Conservation (phyloP, 2,329 filamentous ascomycete genomes). For the Westerdykella sp. region DNA sequence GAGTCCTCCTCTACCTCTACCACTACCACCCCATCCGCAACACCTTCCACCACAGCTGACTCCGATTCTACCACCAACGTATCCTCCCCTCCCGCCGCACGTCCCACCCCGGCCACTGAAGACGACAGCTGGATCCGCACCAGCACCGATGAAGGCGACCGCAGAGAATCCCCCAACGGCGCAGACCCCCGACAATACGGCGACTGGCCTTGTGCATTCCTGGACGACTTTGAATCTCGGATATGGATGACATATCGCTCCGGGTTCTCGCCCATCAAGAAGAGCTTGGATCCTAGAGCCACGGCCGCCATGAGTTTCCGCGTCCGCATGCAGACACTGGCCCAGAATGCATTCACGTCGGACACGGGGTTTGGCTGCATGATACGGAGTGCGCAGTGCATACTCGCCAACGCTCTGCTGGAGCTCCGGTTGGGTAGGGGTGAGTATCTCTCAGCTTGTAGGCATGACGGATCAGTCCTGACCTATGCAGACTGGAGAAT, state of each 20-base stretch:
- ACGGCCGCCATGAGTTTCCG: conserved; percentile 68
- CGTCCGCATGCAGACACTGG: conserved; percentile 78
- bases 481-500: conserved; percentile 63
- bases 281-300: conserved; percentile 68
- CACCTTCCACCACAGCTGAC: conserved; percentile 9
- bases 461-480: not conserved
- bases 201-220: conserved; percentile 78
- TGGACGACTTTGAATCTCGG: conserved; percentile 86
- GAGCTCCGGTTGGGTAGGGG: conserved; percentile 72
- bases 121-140: conserved; percentile 57
- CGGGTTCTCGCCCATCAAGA: conserved; percentile 75
- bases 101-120: conserved; percentile 19
- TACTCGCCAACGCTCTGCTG: conserved; percentile 79
- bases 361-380: conserved; percentile 98
- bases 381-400: conserved; percentile 91
- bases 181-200: conserved; percentile 36
- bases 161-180: conserved; percentile 51
- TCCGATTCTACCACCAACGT: not conserved
- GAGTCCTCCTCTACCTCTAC: conserved; percentile 14
- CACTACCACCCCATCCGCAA: conserved; percentile 8
- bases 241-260: conserved; percentile 97
- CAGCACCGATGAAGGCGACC: conserved; percentile 58
- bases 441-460: conserved; percentile 32
- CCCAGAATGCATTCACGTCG: conserved; percentile 77
- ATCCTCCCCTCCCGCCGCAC: conserved; percentile 16